Conservation (phyloP, 495 filamentous ascomycete genomes). For the Lasiosphaeriaceae sp. region DNA sequence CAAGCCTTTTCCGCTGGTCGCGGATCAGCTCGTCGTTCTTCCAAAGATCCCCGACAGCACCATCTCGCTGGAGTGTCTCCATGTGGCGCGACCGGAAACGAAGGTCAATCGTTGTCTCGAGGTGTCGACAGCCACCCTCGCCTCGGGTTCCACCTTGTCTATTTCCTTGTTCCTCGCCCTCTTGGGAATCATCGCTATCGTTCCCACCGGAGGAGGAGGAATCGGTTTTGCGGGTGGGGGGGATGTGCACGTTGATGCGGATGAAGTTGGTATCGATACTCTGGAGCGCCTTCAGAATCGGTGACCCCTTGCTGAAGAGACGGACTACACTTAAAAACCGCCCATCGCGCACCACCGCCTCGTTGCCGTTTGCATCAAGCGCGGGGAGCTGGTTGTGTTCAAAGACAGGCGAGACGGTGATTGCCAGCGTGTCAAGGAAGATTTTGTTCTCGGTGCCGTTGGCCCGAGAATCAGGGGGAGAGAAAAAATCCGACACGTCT, state of each 20-base stretch:
- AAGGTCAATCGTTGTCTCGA: slow-evolving; percentile 28
- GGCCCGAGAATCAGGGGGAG: background rate
- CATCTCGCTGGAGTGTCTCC: background rate
- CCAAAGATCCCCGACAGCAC: slow-evolving; percentile 5
- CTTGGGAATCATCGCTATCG: background rate
- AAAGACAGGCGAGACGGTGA: slow-evolving; percentile 17
- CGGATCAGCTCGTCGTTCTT: slow-evolving; percentile 17
- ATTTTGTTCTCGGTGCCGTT: slow-evolving; percentile 1
- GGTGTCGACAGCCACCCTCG: slow-evolving; percentile 2
- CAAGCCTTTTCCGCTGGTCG: slow-evolving; percentile 5
- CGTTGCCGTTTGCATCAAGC: background rate
- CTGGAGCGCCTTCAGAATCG: slow-evolving; percentile 14
- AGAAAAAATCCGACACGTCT: background rate
- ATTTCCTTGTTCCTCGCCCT: background rate
- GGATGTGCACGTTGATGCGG: slow-evolving; percentile 22
- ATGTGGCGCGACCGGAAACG: slow-evolving; percentile 16
- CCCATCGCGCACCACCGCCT: background rate
- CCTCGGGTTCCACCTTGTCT: background rate
- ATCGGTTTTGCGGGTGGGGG: background rate
- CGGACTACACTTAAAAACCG: slow-evolving; percentile 17
- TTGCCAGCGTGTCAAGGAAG: slow-evolving; percentile 30
- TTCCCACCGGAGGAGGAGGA: too few species aligned
- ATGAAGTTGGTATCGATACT: slow-evolving; percentile 21
- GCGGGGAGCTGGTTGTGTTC: background rate
- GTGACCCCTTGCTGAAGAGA: slow-evolving; percentile 16